phyloP scores from a whole-genome alignment of 176 grass and related monocot genomes.

The Pontederia crassipes region DNA sequence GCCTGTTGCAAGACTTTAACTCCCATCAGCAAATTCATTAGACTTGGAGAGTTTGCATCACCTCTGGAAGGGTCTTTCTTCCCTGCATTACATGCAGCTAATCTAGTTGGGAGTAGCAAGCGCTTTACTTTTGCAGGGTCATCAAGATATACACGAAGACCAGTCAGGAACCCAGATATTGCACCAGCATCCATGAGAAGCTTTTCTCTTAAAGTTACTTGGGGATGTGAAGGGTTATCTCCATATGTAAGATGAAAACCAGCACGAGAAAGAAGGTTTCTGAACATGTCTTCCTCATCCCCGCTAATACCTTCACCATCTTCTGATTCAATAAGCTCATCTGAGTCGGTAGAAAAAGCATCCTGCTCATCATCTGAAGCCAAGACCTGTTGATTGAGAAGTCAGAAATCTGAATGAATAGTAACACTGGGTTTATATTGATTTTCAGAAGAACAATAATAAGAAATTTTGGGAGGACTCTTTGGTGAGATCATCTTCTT shows the following conservation, averaged over 20 bases:
- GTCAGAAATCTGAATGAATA: not conserved
- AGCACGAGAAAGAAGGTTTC: conserved; percentile 56
- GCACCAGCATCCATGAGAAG: conserved; percentile 64
- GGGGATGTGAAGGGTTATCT: conserved; percentile 55
- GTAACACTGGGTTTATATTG: no score
- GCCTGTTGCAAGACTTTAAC: conserved; percentile 85
- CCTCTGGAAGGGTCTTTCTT: conserved; percentile 47
- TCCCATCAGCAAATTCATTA: conserved; percentile 79
- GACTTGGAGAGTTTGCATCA: conserved; percentile 45
- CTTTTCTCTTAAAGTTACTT: conserved; percentile 70
- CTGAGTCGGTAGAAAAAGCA: conserved; percentile 67
- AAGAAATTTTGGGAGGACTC: no score
- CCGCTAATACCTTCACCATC: conserved; percentile 61
- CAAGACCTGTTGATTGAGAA: conserved; percentile 45
- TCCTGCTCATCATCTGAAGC: conserved; percentile 90
- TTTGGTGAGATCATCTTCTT: no score
- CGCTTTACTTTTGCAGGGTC: conserved; percentile 78
- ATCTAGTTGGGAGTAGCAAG: conserved; percentile 71
- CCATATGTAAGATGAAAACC: conserved; percentile 72
- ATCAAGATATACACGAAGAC: conserved; percentile 75
- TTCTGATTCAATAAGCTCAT: conserved; percentile 77
- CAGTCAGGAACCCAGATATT: conserved; percentile 76
- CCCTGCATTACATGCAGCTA: conserved; percentile 39
- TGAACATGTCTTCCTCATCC: conserved; percentile 74
- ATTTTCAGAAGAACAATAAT: no score